Conservation (phyloP, 495 filamentous ascomycete species). For the Penicillium taxi region DNA sequence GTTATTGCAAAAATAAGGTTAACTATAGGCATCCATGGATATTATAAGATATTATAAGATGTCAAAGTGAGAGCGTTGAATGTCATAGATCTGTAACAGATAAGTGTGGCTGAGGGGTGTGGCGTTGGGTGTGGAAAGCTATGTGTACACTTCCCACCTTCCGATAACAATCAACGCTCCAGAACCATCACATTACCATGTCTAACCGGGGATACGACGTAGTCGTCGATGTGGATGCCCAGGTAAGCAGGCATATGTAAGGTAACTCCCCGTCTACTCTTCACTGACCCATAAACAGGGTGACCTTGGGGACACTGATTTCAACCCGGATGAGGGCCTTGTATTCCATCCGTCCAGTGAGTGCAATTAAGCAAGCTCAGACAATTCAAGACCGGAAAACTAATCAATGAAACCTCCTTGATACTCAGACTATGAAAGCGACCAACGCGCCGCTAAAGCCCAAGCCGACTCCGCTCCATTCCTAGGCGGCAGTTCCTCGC, state of each 20-base stretch:
- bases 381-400: background rate
- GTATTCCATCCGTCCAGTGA: conserved; percentile 93
- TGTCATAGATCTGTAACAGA: no score
- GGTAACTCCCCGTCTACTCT: background rate
- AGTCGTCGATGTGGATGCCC: conserved; percentile 91
- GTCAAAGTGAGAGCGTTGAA: background rate
- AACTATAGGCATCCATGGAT: no score
- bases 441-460: conserved; percentile 50
- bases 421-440: conserved; percentile 44
- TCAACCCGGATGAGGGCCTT: conserved; percentile 96
- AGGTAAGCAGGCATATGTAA: conserved; percentile 44
- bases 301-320: conserved; percentile 94
- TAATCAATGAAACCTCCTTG: conserved; percentile 1
- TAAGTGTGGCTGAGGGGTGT: conserved; percentile 20
- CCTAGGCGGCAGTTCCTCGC: conserved; percentile 47
- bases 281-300: conserved; percentile 50
- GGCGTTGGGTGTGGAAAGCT: conserved; percentile 22
- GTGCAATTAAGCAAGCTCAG: no score
- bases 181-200: conserved; percentile 45
- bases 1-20: no score
- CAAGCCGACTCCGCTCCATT: conserved; percentile 52
- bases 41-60: background rate
- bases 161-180: conserved; percentile 11
- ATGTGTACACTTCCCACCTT: conserved; percentile 24
- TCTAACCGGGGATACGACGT: conserved; percentile 87